Percentiles rank a stretch among this genome's conserved stretches.
These are phyloP conservation scores for Capsicum rhomboideum DNA, from an alignment of 257 asterid species.

Conservation along the genomic window DNA sequence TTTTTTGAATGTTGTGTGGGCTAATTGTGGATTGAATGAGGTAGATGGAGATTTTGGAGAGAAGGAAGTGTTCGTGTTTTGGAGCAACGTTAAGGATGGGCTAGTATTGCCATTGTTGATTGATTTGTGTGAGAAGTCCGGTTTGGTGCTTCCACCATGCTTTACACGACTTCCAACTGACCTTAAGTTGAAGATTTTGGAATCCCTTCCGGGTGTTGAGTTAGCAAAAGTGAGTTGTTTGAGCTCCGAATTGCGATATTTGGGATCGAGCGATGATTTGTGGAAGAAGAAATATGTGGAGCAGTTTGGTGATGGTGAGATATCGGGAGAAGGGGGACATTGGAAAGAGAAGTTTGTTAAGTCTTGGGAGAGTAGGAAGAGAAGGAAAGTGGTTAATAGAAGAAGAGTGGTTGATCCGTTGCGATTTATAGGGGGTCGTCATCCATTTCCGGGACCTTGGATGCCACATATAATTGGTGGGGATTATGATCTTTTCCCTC, in stretches of 20 bases:
- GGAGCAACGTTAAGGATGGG: constrained; percentile 69
- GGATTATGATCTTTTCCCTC: constrained; percentile 18
- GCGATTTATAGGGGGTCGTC: constrained; percentile 1
- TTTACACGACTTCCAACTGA: constrained; percentile 69
- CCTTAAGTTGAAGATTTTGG: constrained; percentile 64
- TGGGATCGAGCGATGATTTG: constrained; percentile 61
- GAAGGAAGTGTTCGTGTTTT: constrained; percentile 62
- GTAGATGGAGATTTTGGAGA: constrained; percentile 20
- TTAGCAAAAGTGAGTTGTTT: constrained; percentile 52
- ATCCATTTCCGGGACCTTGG: constrained; percentile 6
- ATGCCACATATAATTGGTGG: constrained; percentile 41
- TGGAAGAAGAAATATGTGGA: constrained; percentile 61
- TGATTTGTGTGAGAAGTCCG: constrained; percentile 59
- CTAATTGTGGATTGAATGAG: constrained; percentile 49
- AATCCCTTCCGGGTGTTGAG: constrained; percentile 55
- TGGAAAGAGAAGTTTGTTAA: constrained; percentile 62
- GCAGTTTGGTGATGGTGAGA: constrained; percentile 29
- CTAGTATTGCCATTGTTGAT: constrained; percentile 80
- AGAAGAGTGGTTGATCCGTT: neutral
- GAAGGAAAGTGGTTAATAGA: constrained; percentile 8
- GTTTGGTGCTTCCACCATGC: constrained; percentile 75
- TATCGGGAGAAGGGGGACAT: constrained; percentile 15
- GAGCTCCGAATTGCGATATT: constrained; percentile 49
- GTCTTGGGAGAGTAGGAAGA: constrained; percentile 25
- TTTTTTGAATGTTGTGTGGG: constrained; percentile 74